Base-by-base conservation (phyloP, 345 rosid genomes). In the Theobroma cacao region DNA sequence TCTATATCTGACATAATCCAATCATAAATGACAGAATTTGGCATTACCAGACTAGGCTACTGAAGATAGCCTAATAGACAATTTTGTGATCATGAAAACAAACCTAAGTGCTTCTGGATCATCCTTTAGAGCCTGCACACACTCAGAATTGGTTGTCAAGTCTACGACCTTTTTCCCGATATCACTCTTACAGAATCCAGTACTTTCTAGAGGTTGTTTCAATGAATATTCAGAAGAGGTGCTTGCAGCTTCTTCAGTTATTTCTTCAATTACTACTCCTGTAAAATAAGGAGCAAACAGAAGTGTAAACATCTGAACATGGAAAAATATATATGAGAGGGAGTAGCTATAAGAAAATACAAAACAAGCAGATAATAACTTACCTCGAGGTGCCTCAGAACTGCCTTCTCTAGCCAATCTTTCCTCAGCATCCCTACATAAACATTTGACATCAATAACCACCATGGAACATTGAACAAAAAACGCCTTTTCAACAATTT, bases 81-180 rank as follows among this genome's bases (percentile, higher is more conserved):
- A 28, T 18, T 36, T 33, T 34, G n/a, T 53, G 72, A 63, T 53
- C 22, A 78, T 52, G 74, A 58, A 60, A 61, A 72, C 56, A 52
- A 71, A 95, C 99, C 97, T 93, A 77, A 92, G 83, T 72, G 96
- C 85, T 79, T 95, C 92, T 5, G 98, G 95, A 67, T 95, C 90
- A 82, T 90, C 92, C 80, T 82, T 87, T 77, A 92, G 87, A 82
- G 94, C 89, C 56, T 82, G 85, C 63, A 91, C 80, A 75, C 82
- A 56, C 80, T 95, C 97, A 45, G 84, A 82, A 79, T 85, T 82
- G 38, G 87, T 77, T 47, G 68, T 76, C 45, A 83, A 50, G 41
- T 80, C 87, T 53, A 22, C 73, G 41, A 45, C 75, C 66, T 45
- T 70, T 62, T 65, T 70, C 62, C 62, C 53, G 67, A 48, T 76